These are phyloP conservation scores for Detonula confervacea DNA, from an alignment of 352 stramenopile species.

Conservation along the genomic window DNA sequence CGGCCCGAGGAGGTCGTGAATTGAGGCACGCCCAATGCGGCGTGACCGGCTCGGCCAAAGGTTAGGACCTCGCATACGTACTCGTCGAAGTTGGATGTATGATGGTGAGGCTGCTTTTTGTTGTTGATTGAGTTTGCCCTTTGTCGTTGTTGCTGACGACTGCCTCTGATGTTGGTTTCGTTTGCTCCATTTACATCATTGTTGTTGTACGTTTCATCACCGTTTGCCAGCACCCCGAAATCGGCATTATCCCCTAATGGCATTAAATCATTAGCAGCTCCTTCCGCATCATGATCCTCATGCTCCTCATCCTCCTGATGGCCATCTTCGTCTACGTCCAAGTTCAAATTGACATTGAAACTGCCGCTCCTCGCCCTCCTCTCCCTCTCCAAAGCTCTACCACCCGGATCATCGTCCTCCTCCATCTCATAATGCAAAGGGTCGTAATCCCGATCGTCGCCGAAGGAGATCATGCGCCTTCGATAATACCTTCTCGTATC, in stretches of 20 bases:
- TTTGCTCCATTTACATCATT: conserved; percentile 22
- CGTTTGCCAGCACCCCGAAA: conserved; percentile 41
- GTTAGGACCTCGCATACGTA: conserved; percentile 82
- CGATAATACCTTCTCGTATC: conserved; percentile 18
- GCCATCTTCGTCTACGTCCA: conserved; percentile 7
- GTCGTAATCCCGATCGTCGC: conserved; percentile 45
- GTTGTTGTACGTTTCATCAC: conserved; percentile 19
- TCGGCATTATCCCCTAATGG: conserved; percentile 42
- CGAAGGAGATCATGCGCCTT: conserved; percentile 50
- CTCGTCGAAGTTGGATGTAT: conserved; percentile 5
- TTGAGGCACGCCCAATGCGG: conserved; percentile 69
- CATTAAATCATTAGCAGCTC: conserved; percentile 39
- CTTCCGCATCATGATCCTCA: conserved; percentile 29
- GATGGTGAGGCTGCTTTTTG: background rate
- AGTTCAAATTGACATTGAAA: conserved; percentile 39
- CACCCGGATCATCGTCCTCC: background rate
- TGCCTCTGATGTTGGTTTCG: background rate
- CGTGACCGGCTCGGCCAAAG: conserved; percentile 75
- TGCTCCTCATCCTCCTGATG: conserved; percentile 9
- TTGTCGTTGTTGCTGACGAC: background rate
- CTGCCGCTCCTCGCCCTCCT: conserved; percentile 34
- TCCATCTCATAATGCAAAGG: conserved; percentile 23
- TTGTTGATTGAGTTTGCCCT: no score
- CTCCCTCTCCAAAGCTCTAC: background rate
- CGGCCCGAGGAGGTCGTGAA: conserved; percentile 28